Conservation (phyloP, 345 rosid species). For the Cardamine occulta region DNA sequence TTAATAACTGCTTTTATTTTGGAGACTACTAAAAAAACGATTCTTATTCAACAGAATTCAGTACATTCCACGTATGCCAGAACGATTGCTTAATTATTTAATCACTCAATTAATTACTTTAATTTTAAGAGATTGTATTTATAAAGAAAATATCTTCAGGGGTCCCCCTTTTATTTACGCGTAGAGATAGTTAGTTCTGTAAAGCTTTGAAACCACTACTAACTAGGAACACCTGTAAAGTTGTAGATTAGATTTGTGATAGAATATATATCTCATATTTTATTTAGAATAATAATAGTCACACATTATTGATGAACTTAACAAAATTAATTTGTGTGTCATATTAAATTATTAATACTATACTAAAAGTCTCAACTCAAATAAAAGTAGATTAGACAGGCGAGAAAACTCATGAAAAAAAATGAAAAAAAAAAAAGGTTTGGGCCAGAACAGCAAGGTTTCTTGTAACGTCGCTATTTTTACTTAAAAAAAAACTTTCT, state of each 20-base stretch:
- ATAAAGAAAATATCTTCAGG: not conserved
- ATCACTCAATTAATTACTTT: not conserved
- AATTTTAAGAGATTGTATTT: not conserved
- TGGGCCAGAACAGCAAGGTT: constrained; percentile 18
- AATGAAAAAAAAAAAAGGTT: not conserved
- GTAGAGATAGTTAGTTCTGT: constrained; percentile 21
- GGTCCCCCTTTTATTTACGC: constrained; percentile 7
- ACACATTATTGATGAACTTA: not conserved
- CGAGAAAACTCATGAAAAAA: not conserved
- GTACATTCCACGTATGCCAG: not conserved
- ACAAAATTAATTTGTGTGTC: constrained; percentile 3
- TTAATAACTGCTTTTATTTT: not conserved
- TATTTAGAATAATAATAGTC: not conserved
- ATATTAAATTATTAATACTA: not conserved
- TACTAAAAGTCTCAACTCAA: not conserved
- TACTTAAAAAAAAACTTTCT: not conserved
- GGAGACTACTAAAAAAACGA: constrained; percentile 13
- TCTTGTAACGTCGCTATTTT: not conserved
- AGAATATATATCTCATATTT: constrained; percentile 6
- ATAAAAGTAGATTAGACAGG: not conserved
- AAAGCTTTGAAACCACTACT: constrained; percentile 12
- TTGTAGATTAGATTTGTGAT: constrained; percentile 21
- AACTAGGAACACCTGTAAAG: constrained; percentile 40
- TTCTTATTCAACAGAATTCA: not conserved
- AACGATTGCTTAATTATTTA: not conserved